Evolutionary conservation across 106 monocot genomes (phyloP), one percentile per base, ranked within the genome.

Genomic region (Dendrobium catenatum): DNA sequence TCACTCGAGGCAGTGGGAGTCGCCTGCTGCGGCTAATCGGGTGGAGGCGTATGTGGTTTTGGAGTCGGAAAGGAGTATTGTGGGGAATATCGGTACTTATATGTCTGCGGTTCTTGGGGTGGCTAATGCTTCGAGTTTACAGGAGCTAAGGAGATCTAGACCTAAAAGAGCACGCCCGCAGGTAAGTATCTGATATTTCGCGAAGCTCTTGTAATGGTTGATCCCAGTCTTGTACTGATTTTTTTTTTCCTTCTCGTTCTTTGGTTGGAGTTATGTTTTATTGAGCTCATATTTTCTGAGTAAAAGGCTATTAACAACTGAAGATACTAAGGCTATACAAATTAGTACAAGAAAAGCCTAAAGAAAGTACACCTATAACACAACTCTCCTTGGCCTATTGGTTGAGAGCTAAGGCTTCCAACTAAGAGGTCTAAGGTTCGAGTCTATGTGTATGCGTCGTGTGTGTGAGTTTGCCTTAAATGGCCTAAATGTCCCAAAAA

Each of bases 71-170:
- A 84, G 55, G 85, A 88, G 70, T 86, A 87, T 99, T 24, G 95
- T 95, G n/a, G 95, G 95, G 78, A 99, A 99, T 70, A 5, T 91
- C 0, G 95, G 89, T 55, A 99, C 98, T 1, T 95, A 86, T 70
- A 88, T 95, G 80, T 99, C 98, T 11, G 98, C 93, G 4, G 88
- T 99, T 29, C 88, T 99, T 9, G 98, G 98, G 0, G 91, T 99
- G 67, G 93, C 98, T 15, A 91, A 91, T 80, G 85, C 80, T 3
- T 79, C 18, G n/a, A 43, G 86, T 68, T 81, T 99, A 86, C 85
- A 85, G 91, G 84, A 93, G 81, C 79, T 99, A 13, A 85, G 98
- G 76, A 80, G 82, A 66, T 95, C 98, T 2, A 72, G 95, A 80
- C 93, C 98, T 0, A 89, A 83, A 79, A 88, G 85, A 72, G 81